Evolutionary conservation across 164 flowering plant species (phyloP).

Genomic region (Litsea cubeba): DNA sequence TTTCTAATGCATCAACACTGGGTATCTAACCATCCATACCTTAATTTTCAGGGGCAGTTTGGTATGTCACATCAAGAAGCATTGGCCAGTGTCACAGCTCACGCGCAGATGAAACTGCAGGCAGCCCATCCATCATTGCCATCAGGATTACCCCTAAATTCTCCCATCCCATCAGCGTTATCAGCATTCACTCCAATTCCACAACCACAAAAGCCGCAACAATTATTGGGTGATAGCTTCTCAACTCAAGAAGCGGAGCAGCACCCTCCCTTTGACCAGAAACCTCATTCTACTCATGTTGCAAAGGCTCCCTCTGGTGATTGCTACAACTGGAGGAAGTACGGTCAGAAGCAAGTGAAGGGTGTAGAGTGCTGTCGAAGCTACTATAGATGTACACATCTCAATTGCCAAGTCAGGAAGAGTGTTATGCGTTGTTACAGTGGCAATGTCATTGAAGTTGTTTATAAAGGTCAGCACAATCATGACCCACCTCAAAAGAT

Average conservation of each 20-base stretch:
- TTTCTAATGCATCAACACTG: neutral
- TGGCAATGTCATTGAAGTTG: constrained; percentile 48
- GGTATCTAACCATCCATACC: neutral
- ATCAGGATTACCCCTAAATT: constrained; percentile 32
- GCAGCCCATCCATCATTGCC: constrained; percentile 23
- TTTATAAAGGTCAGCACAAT: constrained; percentile 64
- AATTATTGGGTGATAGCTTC: constrained; percentile 7
- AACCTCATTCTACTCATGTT: constrained; percentile 18
- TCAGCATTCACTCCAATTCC: constrained; percentile 27
- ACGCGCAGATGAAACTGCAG: constrained; percentile 21
- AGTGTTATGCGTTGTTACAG: constrained; percentile 51
- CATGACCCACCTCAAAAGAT: constrained; percentile 77
- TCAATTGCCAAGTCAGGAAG: constrained; percentile 69
- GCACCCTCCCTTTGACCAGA: constrained; percentile 15
- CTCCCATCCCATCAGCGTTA: constrained; percentile 34
- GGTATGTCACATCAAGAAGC: constrained; percentile 29
- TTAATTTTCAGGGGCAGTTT: constrained; percentile 25
- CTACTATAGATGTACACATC: constrained; percentile 69
- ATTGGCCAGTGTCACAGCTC: constrained; percentile 24
- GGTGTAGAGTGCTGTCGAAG: constrained; percentile 70
- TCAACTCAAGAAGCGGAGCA: constrained; percentile 19
- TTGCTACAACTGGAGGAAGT: constrained; percentile 89
- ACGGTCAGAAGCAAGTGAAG: constrained; percentile 90
- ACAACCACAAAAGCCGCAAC: constrained; percentile 19
- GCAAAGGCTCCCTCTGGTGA: constrained; percentile 44